A percentile compares a stretch with the other conserved stretches of the same genome.
phyloP scores from a whole-genome alignment of 768 basidiomycete species.

The Lyophyllum decastes region DNA sequence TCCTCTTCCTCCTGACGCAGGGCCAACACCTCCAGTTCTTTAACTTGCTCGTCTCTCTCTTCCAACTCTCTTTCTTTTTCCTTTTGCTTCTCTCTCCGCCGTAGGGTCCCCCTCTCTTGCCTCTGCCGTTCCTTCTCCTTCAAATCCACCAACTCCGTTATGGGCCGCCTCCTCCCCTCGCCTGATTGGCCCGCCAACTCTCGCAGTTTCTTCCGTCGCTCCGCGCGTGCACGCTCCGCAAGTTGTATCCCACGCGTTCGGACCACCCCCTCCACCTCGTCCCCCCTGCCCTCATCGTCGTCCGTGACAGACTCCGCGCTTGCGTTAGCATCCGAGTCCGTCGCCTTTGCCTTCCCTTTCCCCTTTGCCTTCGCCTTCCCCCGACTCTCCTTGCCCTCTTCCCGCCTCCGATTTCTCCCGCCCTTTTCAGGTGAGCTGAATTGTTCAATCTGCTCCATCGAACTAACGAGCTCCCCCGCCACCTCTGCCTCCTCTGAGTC shows the following conservation, averaged over 20 bases:
- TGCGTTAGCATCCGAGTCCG: background rate
- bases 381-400: background rate
- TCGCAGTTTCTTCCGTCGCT: constrained; percentile 10
- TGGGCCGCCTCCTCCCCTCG: constrained; percentile 10
- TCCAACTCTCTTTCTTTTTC: constrained; percentile 9
- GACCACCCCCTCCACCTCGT: constrained; percentile 14
- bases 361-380: background rate
- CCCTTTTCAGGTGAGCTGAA: constrained; percentile 52
- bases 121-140: background rate
- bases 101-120: constrained; percentile 1
- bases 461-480: constrained; percentile 37
- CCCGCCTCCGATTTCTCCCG: background rate
- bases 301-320: background rate
- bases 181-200: constrained; percentile 6
- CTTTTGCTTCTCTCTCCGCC: constrained; percentile 2
- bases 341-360: constrained; percentile 4
- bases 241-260: constrained; percentile 15
- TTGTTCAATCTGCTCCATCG: constrained; percentile 65
- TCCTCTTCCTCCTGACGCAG: constrained; percentile 59
- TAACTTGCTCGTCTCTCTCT: no score
- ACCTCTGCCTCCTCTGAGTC: constrained; percentile 26
- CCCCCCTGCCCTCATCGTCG: background rate
- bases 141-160: constrained; percentile 6
- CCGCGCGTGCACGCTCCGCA: constrained; percentile 22
- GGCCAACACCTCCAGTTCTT: background rate